Conservation (phyloP, 768 basidiomycete species). For the Candolleomyces efflorescens region DNA sequence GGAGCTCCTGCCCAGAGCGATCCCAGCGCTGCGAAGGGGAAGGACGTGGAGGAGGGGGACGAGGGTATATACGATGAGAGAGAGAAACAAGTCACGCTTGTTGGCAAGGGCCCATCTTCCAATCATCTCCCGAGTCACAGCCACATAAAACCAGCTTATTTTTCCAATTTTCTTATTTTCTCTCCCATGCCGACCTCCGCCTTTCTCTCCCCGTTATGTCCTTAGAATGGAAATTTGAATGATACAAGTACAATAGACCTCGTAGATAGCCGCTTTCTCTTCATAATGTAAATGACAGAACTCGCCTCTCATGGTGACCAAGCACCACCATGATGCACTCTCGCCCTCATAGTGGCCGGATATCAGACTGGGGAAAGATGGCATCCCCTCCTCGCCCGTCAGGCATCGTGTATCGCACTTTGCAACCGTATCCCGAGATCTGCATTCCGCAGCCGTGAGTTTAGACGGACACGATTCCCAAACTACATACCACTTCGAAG, state of each 20-base stretch:
- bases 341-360: not conserved
- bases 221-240: too few relatives aligned
- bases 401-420: conserved; percentile 4
- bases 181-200: not conserved
- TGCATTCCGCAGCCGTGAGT: not conserved
- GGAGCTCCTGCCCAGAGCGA: conserved; percentile 23
- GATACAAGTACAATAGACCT: too few relatives aligned
- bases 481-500: conserved; percentile 11
- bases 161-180: not conserved
- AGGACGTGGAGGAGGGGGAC: conserved; percentile 19
- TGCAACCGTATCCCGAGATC: conserved; percentile 5
- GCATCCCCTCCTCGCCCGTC: not conserved
- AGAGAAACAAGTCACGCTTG: conserved; percentile 14
- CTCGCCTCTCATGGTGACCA: too few relatives aligned
- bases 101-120: conserved; percentile 9
- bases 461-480: not conserved
- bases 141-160: not conserved
- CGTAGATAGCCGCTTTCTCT: too few relatives aligned
- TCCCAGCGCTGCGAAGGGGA: conserved; percentile 40
- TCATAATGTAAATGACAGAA: too few relatives aligned
- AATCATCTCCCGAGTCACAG: not conserved
- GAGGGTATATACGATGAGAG: conserved; percentile 38
- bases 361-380: not conserved
- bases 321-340: too few relatives aligned
- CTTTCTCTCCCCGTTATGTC: too few relatives aligned